These are phyloP conservation scores for Penicillium robsamsonii DNA, from an alignment of 495 filamentous ascomycete genomes.

Conservation along the genomic window DNA sequence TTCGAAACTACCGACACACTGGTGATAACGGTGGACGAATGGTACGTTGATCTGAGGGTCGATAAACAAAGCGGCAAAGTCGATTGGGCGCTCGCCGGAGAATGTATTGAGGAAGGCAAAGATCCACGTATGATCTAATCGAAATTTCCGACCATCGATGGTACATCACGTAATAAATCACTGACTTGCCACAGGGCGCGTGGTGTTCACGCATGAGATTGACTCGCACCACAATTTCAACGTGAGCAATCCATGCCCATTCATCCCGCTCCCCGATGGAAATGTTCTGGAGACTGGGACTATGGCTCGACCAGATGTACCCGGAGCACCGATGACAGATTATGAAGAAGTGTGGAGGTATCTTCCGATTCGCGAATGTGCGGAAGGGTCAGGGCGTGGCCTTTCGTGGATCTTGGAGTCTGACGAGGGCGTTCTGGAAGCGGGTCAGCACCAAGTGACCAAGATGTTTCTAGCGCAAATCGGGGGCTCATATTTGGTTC, in stretches of 20 bases:
- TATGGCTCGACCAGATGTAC: conserved; percentile 25
- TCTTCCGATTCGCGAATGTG: background rate
- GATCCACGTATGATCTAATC: background rate
- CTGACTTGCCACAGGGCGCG: background rate
- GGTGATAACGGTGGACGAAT: conserved; percentile 19
- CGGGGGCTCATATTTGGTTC: conserved; percentile 1
- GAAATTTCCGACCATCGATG: background rate
- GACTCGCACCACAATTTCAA: conserved; percentile 18
- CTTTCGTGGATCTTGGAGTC: conserved; percentile 16
- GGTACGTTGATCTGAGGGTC: conserved; percentile 20
- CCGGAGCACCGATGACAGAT: conserved; percentile 14
- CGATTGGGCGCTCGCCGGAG: conserved; percentile 26
- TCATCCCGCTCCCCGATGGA: conserved; percentile 19
- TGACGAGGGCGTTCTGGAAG: conserved; percentile 1
- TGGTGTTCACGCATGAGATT: conserved; percentile 20
- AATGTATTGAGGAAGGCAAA: background rate
- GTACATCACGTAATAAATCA: background rate
- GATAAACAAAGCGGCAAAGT: conserved; percentile 19
- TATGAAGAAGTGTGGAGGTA: conserved; percentile 18
- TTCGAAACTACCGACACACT: conserved; percentile 21
- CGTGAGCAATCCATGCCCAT: conserved; percentile 7
- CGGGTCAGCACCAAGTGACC: background rate
- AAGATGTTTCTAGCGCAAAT: background rate
- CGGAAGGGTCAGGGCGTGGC: background rate
- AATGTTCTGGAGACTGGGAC: conserved; percentile 22